Evolutionary conservation across 176 grass and related monocot species (phyloP).

Genomic region (Pontederia crassipes): DNA sequence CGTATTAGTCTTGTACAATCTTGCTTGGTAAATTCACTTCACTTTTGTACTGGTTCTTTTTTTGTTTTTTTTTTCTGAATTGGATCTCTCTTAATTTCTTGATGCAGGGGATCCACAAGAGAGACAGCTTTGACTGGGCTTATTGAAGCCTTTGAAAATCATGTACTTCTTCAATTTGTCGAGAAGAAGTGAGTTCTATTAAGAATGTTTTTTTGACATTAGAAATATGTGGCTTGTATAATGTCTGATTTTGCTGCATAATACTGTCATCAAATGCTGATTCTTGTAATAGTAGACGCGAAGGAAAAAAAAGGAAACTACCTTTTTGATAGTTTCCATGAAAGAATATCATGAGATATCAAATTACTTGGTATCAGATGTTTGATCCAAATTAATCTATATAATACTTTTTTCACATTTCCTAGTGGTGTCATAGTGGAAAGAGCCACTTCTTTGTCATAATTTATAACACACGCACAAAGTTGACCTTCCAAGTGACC

Average conservation of each 20-base stretch:
- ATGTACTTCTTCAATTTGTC: constrained; percentile 52
- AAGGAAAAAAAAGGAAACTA: too few relatives aligned
- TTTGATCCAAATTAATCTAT: too few relatives aligned
- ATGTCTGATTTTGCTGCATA: not conserved
- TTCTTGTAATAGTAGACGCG: not conserved
- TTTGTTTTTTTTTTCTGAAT: not conserved
- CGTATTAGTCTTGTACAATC: too few relatives aligned
- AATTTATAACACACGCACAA: too few relatives aligned
- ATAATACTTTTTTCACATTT: too few relatives aligned
- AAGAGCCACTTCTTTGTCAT: too few relatives aligned
- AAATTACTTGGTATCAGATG: too few relatives aligned
- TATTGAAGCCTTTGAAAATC: constrained; percentile 73
- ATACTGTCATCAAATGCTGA: not conserved
- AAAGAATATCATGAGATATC: too few relatives aligned
- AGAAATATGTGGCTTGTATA: not conserved
- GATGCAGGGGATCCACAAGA: constrained; percentile 58
- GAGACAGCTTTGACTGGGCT: constrained; percentile 48
- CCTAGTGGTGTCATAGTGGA: too few relatives aligned
- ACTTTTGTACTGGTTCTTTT: not conserved
- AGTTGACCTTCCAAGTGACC: too few relatives aligned
- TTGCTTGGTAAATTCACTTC: not conserved
- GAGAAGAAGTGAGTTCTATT: constrained; percentile 57
- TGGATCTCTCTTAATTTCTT: constrained; percentile 7
- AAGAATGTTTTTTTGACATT: too few relatives aligned
- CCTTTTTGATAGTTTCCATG: too few relatives aligned